Conservation (phyloP, 371 early-diverging fungal genomes). For the Catenaria anguillulae region DNA sequence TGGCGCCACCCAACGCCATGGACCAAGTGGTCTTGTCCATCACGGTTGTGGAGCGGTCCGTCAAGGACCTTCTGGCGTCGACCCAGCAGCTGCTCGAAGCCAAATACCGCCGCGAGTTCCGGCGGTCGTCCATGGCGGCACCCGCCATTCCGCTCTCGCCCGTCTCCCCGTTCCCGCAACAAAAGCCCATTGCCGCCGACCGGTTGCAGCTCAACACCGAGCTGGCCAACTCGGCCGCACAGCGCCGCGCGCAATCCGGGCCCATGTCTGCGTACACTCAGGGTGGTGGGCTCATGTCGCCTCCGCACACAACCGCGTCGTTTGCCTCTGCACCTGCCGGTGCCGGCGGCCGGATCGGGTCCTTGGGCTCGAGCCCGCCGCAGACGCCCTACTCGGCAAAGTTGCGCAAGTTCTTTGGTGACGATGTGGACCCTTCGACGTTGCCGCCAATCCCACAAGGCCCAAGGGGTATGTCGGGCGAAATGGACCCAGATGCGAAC, state of each 20-base stretch:
- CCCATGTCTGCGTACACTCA: background rate
- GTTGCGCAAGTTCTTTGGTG: constrained; percentile 50
- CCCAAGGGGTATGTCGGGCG: background rate
- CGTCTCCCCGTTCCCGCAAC: constrained; percentile 1
- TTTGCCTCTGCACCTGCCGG: background rate
- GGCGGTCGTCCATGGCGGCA: constrained; percentile 1
- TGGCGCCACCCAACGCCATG: constrained; percentile 21
- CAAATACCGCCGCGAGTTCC: constrained; percentile 8
- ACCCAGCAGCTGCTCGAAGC: constrained; percentile 22
- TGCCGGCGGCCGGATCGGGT: background rate
- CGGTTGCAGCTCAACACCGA: constrained; percentile 1
- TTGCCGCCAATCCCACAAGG: constrained; percentile 1
- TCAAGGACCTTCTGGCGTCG: constrained; percentile 21
- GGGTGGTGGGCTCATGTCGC: background rate
- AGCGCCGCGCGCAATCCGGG: background rate
- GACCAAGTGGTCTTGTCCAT: constrained; percentile 17
- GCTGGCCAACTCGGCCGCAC: background rate
- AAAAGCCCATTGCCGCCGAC: background rate
- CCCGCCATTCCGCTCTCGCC: background rate
- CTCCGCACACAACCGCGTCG: background rate
- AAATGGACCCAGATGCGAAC: constrained; percentile 12
- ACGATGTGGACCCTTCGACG: constrained; percentile 24
- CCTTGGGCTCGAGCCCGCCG: constrained; percentile 5
- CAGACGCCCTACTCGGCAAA: constrained; percentile 19
- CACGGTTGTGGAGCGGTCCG: constrained; percentile 17